Conservation (phyloP, 768 basidiomycete species). For the Lactarius vividus region DNA sequence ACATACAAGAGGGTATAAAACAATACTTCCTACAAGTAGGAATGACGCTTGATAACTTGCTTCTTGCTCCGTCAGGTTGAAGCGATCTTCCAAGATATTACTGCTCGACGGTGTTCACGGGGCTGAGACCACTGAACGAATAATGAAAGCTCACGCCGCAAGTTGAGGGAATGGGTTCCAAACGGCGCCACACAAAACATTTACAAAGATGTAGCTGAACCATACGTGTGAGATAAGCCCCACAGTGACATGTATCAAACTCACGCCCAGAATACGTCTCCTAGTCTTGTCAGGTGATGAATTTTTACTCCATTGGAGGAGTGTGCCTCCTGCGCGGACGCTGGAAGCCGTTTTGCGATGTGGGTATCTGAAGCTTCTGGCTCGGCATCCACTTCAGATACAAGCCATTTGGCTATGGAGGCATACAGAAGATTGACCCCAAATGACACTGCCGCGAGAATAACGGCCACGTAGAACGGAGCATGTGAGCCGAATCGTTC, state of each 20-base stretch:
- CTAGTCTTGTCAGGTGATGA: constrained; percentile 58
- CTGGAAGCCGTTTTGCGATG: constrained; percentile 48
- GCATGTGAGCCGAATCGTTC: constrained; percentile 64
- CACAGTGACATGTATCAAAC: constrained; percentile 25
- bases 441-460: constrained; percentile 64
- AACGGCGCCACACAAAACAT: constrained; percentile 70
- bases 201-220: constrained; percentile 67
- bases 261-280: constrained; percentile 78
- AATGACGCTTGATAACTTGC: constrained; percentile 69
- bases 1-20: constrained; percentile 67
- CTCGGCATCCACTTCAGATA: constrained; percentile 57
- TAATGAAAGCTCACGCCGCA: constrained; percentile 50
- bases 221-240: constrained; percentile 8
- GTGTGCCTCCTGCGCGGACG: constrained; percentile 37
- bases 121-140: neutral
- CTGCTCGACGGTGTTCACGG: constrained; percentile 35
- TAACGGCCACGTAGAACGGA: constrained; percentile 69
- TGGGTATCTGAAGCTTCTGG: constrained; percentile 62
- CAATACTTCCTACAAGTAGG: constrained; percentile 62
- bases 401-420: constrained; percentile 59
- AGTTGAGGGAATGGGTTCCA: constrained; percentile 81
- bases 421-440: constrained; percentile 68
- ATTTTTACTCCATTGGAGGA: constrained; percentile 49
- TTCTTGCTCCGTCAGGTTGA: constrained; percentile 53
- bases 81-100: constrained; percentile 71